phyloP scores from a whole-genome alignment of 495 filamentous ascomycete genomes.

The Trichoderma asperelloides region DNA sequence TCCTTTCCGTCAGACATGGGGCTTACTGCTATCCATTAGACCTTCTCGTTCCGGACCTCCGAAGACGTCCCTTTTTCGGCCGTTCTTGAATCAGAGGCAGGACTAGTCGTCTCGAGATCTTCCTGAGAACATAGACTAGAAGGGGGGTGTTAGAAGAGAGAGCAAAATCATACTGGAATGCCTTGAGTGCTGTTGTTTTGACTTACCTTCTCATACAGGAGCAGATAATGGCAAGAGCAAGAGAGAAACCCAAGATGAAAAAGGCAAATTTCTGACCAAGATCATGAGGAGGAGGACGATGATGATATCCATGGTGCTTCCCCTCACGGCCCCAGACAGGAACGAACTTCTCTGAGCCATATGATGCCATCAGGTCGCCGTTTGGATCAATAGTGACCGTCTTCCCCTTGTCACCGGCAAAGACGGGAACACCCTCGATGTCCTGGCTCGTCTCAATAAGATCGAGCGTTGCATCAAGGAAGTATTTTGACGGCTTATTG shows the following conservation, averaged over 20 bases:
- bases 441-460: neutral
- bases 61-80: neutral
- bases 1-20: neutral
- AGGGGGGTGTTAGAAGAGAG: neutral
- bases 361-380: neutral
- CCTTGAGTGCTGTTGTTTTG: neutral
- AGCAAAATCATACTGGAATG: neutral
- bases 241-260: neutral
- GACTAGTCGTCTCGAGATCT: neutral
- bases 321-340: neutral
- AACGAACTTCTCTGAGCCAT: neutral
- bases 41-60: neutral
- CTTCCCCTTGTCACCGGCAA: neutral
- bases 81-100: neutral
- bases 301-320: neutral
- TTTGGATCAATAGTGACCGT: neutral
- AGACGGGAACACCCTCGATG: neutral
- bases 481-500: neutral
- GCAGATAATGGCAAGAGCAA: neutral
- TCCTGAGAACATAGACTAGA: neutral
- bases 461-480: neutral
- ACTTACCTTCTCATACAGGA: neutral
- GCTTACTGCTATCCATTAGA: neutral
- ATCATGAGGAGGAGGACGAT: neutral
- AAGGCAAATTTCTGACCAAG: neutral